These are phyloP conservation scores for Musa troglodytarum DNA, from an alignment of 176 grass and related monocot species.

Conservation along the genomic window DNA sequence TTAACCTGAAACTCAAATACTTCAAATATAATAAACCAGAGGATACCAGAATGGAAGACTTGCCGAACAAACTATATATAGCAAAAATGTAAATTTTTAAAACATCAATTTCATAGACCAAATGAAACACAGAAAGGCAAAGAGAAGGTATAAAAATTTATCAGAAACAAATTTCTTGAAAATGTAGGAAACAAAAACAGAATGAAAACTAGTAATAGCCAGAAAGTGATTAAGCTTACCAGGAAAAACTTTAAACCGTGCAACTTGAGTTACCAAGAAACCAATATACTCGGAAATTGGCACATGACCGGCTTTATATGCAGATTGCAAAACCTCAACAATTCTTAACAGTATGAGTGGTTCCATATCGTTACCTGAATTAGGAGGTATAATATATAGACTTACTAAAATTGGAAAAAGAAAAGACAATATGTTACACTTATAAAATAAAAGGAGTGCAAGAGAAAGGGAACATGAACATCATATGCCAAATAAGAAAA, in stretches of 20 bases:
- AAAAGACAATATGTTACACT: background rate
- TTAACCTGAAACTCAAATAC: no score
- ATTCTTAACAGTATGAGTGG: constrained; percentile 47
- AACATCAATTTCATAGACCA: background rate
- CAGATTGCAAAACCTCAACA: constrained; percentile 58
- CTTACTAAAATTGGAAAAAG: background rate
- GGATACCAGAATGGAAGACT: no score
- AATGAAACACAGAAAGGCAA: background rate
- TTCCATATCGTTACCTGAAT: constrained; percentile 69
- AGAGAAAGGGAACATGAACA: background rate
- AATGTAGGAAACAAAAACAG: constrained; percentile 7
- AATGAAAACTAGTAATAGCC: constrained; percentile 8
- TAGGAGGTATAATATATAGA: constrained; percentile 14
- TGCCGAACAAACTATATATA: no score
- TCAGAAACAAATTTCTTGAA: background rate
- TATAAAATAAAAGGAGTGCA: background rate
- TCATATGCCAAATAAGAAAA: background rate
- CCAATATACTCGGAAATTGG: constrained; percentile 59
- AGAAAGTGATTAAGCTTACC: constrained; percentile 39
- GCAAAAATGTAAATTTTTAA: no score
- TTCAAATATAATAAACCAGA: no score
- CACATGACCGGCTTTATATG: constrained; percentile 54
- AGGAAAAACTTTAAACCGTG: constrained; percentile 50
- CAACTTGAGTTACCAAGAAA: constrained; percentile 69
- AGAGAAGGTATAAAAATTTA: background rate